These are phyloP conservation scores for Tremella mesenterica DNA, from an alignment of 768 basidiomycete species.

Conservation along the genomic window DNA sequence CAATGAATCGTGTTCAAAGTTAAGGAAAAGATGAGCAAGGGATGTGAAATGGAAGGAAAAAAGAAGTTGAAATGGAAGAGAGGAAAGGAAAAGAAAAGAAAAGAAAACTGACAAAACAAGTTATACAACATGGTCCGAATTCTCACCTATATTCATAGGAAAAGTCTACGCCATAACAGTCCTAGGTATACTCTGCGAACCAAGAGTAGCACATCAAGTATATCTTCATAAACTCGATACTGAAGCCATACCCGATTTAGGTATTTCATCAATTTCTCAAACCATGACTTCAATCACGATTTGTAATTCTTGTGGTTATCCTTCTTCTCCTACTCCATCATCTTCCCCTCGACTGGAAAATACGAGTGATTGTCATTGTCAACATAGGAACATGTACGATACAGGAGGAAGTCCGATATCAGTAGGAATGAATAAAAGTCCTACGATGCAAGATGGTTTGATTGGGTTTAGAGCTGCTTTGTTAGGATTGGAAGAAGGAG, in stretches of 20 bases:
- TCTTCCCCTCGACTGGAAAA: too few relatives aligned
- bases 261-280: too few relatives aligned
- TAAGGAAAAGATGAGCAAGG: too few relatives aligned
- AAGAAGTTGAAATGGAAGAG: too few relatives aligned
- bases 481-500: conserved; percentile 6
- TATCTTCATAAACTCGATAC: not conserved
- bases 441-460: not conserved
- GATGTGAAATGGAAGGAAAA: too few relatives aligned
- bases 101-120: not conserved
- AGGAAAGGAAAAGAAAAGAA: not conserved
- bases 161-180: conserved; percentile 11
- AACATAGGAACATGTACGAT: too few relatives aligned
- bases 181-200: conserved; percentile 1
- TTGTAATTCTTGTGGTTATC: too few relatives aligned
- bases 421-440: not conserved
- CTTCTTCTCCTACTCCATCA: too few relatives aligned
- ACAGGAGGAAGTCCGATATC: not conserved
- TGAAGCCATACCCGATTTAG: not conserved
- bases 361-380: too few relatives aligned
- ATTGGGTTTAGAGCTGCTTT: conserved; percentile 7
- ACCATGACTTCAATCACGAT: too few relatives aligned
- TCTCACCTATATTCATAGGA: conserved; percentile 1
- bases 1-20: too few relatives aligned
- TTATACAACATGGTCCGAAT: not conserved
- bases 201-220: conserved; percentile 1